Evolutionary conservation across 768 basidiomycete species (phyloP), one percentile per base, ranked within the genome.

Genomic region (Suillus hirtellus): DNA sequence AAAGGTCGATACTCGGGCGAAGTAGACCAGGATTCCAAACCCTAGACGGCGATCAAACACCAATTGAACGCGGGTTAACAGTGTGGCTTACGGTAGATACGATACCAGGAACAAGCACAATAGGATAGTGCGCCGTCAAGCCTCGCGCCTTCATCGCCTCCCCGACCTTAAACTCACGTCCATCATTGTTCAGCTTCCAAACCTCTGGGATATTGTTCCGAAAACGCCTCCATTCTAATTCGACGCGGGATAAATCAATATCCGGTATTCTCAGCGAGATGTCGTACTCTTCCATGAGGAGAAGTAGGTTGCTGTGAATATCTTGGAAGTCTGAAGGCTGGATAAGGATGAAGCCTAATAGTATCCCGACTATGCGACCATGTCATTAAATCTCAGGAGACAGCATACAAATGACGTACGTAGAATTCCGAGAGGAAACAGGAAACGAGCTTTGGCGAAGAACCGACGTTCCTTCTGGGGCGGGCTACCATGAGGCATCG

Each of bases 21-120:
- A 0, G 96, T 96, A 5, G 92, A 90, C 96, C 97, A 99, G 8
- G 92, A 95, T 72, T 98, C 96, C 63, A 98, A 78, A 5, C 91
- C 89, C 86, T 92, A 44, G 56, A 44, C 14, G 9, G 24, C 58
- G 11, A 38, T 24, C 9, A 60, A 27, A 17, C n/a, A 34, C 52
- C 1, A 11, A 6, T 8, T 10, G 31, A 17, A 55, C 44, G 27
- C 35, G 2, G 21, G 47, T 53, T 64, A 58, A 61, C 34, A 49
- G 35, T 17, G 38, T 58, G 27, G 74, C 85, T 60, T 64, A 90
- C 92, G 1, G 95, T 96, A 1, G 93, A 95, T 43, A 96, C 87
- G 59, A 96, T 89, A 1, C 95, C 95, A 5, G 95, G 95, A 31
- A 96, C 84, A n/a, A 97, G 78, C 2, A 96, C 82, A 14, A 96